Conservation (phyloP, 805 yeast species). For the Osmozyma mogii region DNA sequence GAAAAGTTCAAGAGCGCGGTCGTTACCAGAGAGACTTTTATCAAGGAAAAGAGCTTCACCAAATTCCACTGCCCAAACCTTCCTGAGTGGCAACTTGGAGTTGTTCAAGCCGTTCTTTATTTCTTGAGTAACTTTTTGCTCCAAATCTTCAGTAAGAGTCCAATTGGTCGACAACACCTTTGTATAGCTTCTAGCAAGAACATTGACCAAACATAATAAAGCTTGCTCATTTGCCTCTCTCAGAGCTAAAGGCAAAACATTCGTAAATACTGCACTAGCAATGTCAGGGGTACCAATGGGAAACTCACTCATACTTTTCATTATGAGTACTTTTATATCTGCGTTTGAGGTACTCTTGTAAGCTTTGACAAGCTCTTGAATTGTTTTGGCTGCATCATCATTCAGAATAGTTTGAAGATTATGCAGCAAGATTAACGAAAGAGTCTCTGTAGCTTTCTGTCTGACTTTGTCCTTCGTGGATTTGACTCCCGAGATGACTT, state of each 20-base stretch:
- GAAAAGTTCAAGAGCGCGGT: slow-evolving; percentile 2
- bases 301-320: slow-evolving; percentile 36
- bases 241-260: slow-evolving; percentile 42
- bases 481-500: slow-evolving; percentile 49
- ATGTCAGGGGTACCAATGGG: slow-evolving; percentile 19
- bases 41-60: slow-evolving; percentile 24
- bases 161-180: slow-evolving; percentile 3
- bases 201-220: slow-evolving; percentile 39
- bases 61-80: slow-evolving; percentile 57
- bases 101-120: slow-evolving; percentile 58
- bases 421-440: slow-evolving; percentile 15
- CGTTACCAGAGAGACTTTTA: slow-evolving; percentile 3
- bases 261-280: slow-evolving; percentile 24
- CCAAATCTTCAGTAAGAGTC: slow-evolving; percentile 3
- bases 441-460: slow-evolving; percentile 33
- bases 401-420: slow-evolving; percentile 9
- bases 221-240: slow-evolving; percentile 75
- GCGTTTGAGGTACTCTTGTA: slow-evolving; percentile 50
- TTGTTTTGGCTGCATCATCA: slow-evolving; percentile 24
- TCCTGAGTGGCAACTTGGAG: slow-evolving; percentile 53
- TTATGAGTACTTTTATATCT: slow-evolving; percentile 56
- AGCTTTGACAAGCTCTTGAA: slow-evolving; percentile 48
- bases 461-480: slow-evolving; percentile 67
- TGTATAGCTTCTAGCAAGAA: slow-evolving; percentile 41
- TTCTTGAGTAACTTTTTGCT: slow-evolving; percentile 17